phyloP scores from a whole-genome alignment of 2,329 filamentous ascomycete genomes.

The Phyllosticta citriasiana region DNA sequence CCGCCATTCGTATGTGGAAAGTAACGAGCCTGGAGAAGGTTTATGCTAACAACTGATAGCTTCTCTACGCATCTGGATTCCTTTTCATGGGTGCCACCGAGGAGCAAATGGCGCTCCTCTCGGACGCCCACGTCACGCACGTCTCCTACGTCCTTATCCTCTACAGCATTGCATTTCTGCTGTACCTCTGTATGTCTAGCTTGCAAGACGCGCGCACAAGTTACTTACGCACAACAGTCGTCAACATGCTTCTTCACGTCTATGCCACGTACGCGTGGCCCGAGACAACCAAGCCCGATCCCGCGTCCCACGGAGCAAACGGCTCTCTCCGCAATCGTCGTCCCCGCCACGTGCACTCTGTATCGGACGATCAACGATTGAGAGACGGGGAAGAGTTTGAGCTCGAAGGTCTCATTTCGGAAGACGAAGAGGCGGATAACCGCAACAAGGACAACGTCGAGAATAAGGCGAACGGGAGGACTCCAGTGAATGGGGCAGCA shows the following conservation, averaged over 20 bases:
- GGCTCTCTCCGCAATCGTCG: slow-evolving; percentile 18
- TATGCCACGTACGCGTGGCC: slow-evolving; percentile 59
- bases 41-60: slow-evolving; percentile 39
- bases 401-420: slow-evolving; percentile 78
- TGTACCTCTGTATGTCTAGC: slow-evolving; percentile 67
- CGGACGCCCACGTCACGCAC: slow-evolving; percentile 66
- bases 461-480: background rate
- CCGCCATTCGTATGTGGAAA: slow-evolving; percentile 54
- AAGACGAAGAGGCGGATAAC: slow-evolving; percentile 58
- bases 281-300: slow-evolving; percentile 24
- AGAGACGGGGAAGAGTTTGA: slow-evolving; percentile 88
- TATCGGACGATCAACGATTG: slow-evolving; percentile 47
- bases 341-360: slow-evolving; percentile 24
- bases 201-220: slow-evolving; percentile 13
- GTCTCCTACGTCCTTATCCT: slow-evolving; percentile 88
- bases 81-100: slow-evolving; percentile 97
- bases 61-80: slow-evolving; percentile 86
- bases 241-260: slow-evolving; percentile 73
- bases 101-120: slow-evolving; percentile 80
- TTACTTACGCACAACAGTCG: slow-evolving; percentile 38
- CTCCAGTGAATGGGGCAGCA: background rate
- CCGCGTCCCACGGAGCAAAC: slow-evolving; percentile 25
- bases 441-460: slow-evolving; percentile 5
- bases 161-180: slow-evolving; percentile 78
- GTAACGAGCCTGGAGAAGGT: background rate